Evolutionary conservation across 2,329 filamentous ascomycete genomes (phyloP).

Genomic region (Didymella glomerata): DNA sequence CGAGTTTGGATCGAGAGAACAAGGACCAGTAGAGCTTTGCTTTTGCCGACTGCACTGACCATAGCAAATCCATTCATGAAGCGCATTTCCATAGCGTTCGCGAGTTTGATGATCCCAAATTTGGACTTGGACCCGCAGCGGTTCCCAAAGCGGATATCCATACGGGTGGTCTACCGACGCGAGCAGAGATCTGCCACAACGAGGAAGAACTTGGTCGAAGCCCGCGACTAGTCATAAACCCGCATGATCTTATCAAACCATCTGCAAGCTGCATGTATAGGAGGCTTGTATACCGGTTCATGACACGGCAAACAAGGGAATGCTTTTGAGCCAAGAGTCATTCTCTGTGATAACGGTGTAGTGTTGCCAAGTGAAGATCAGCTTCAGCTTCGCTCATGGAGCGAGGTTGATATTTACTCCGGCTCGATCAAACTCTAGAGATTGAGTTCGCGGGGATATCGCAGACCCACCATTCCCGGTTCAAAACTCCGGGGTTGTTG

Average conservation of each 20-base stretch:
- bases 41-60: neutral
- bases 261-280: constrained; percentile 10
- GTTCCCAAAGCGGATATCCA: neutral
- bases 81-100: neutral
- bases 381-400: neutral
- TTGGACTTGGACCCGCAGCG: constrained; percentile 5
- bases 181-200: neutral
- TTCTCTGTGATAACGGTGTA: constrained; percentile 11
- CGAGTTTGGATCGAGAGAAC: neutral
- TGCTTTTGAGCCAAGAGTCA: neutral
- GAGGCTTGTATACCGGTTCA: neutral
- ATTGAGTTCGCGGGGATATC: constrained; percentile 8
- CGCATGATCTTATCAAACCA: constrained; percentile 4
- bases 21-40: neutral
- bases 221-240: constrained; percentile 6
- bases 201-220: neutral
- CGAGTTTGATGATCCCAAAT: neutral
- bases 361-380: neutral
- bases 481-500: constrained; percentile 8
- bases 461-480: constrained; percentile 13
- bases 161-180: constrained; percentile 13
- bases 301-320: neutral
- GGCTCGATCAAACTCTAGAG: constrained; percentile 8
- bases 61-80: neutral
- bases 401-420: constrained; percentile 3